phyloP scores from a whole-genome alignment of 805 yeast species.

The Ogataea glucozyma region DNA sequence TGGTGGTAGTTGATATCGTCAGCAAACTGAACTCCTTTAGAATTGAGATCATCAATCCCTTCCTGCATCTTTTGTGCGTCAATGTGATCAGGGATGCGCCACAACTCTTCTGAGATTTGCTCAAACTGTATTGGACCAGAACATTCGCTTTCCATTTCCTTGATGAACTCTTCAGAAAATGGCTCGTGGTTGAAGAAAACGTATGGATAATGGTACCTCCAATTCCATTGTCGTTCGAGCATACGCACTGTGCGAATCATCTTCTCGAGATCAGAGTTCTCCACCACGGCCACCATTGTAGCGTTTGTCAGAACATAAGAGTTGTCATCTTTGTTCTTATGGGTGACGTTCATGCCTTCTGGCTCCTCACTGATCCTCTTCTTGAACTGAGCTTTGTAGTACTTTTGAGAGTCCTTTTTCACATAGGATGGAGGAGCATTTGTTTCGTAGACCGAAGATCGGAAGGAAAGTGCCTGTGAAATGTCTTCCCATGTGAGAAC shows the following conservation, averaged over 20 bases:
- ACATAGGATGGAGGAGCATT: constrained; percentile 28
- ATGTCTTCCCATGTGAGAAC: constrained; percentile 19
- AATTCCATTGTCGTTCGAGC: constrained; percentile 62
- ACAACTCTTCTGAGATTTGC: constrained; percentile 41
- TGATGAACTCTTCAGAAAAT: constrained; percentile 56
- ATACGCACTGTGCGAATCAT: constrained; percentile 52
- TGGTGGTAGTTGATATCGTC: constrained; percentile 74
- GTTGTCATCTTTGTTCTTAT: constrained; percentile 12
- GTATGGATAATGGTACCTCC: constrained; percentile 70
- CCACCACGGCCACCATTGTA: constrained; percentile 64
- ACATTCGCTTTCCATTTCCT: constrained; percentile 38
- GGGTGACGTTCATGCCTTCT: constrained; percentile 32
- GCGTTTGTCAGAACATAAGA: constrained; percentile 52
- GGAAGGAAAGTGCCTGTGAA: constrained; percentile 11
- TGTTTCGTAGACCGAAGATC: constrained; percentile 13
- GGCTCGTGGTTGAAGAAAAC: constrained; percentile 69
- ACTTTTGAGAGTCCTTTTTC: constrained; percentile 36
- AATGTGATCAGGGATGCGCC: constrained; percentile 61
- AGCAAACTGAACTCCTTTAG: constrained; percentile 65
- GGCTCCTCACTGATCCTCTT: constrained; percentile 46
- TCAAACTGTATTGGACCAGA: constrained; percentile 29
- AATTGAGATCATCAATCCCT: constrained; percentile 26
- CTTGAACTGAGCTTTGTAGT: constrained; percentile 38
- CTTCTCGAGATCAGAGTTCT: constrained; percentile 55
- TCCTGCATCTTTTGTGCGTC: constrained; percentile 38